Percentiles rank a stretch among this genome's conserved stretches.
phyloP scores from a whole-genome alignment of 1,139 yeast genomes.

The Yarrowia galli region DNA sequence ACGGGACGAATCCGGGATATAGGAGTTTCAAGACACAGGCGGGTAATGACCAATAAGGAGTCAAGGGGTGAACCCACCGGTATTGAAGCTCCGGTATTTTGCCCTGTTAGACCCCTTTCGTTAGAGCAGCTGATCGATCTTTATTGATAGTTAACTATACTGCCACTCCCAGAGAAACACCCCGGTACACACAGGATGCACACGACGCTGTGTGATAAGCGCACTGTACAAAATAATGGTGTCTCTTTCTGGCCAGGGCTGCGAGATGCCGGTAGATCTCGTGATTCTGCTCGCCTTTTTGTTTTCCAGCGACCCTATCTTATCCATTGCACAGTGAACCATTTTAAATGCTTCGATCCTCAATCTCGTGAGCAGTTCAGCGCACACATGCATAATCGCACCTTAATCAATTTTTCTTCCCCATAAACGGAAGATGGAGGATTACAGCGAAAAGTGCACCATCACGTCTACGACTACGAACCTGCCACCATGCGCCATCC shows the following conservation, averaged over 20 bases:
- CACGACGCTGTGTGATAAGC: neutral
- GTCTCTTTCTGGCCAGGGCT: neutral
- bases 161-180: no score
- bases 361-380: neutral
- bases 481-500: constrained; percentile 84
- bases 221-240: neutral
- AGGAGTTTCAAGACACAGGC: neutral
- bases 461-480: constrained; percentile 48
- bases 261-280: neutral
- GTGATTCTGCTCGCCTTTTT: neutral
- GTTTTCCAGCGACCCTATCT: neutral
- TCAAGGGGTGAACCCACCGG: neutral
- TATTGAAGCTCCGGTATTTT: neutral
- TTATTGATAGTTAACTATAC: no score
- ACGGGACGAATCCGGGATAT: neutral
- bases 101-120: neutral
- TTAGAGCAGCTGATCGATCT: neutral
- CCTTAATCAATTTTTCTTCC: constrained; percentile 4
- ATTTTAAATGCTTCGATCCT: neutral
- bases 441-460: constrained; percentile 19
- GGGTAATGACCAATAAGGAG: neutral
- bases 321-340: neutral
- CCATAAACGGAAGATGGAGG: constrained; percentile 11
- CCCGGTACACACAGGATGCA: no score
- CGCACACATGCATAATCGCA: constrained; percentile 17